Conservation (phyloP, 1,284 basidiomycete species). For the Ustilago cynodontis region DNA sequence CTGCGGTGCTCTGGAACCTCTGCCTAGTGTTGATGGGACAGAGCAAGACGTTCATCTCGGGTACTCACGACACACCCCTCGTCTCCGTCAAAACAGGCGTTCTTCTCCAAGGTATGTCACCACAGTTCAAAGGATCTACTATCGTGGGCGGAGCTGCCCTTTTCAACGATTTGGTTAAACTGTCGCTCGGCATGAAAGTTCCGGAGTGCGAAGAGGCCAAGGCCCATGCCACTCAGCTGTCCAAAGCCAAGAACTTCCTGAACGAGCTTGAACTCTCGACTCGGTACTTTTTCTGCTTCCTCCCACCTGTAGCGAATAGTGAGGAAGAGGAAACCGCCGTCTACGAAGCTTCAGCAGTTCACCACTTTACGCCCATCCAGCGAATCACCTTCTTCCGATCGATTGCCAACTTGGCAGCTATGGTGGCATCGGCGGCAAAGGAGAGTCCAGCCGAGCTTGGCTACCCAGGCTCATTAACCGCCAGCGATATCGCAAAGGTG, state of each 20-base stretch:
- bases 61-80: background rate
- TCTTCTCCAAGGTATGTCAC: background rate
- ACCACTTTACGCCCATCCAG: constrained; percentile 15
- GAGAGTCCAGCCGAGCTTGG: constrained; percentile 8
- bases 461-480: constrained; percentile 2
- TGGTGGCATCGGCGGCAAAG: constrained; percentile 13
- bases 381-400: constrained; percentile 24
- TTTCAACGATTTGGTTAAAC: constrained; percentile 10
- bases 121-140: background rate
- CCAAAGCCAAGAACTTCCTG: constrained; percentile 14
- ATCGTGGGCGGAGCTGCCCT: constrained; percentile 8
- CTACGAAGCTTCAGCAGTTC: no score
- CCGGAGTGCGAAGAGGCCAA: constrained; percentile 1
- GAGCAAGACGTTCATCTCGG: background rate
- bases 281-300: constrained; percentile 18
- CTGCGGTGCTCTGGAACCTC: constrained; percentile 23
- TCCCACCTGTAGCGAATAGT: constrained; percentile 1
- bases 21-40: constrained; percentile 17
- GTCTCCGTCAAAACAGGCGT: background rate
- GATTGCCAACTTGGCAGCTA: constrained; percentile 25
- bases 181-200: background rate
- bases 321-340: no score
- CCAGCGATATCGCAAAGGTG: constrained; percentile 6
- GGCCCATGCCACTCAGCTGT: background rate
- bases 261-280: constrained; percentile 16